Base-by-base conservation (phyloP, 2,329 filamentous ascomycete genomes). In the Colletotrichum liaoningense region DNA sequence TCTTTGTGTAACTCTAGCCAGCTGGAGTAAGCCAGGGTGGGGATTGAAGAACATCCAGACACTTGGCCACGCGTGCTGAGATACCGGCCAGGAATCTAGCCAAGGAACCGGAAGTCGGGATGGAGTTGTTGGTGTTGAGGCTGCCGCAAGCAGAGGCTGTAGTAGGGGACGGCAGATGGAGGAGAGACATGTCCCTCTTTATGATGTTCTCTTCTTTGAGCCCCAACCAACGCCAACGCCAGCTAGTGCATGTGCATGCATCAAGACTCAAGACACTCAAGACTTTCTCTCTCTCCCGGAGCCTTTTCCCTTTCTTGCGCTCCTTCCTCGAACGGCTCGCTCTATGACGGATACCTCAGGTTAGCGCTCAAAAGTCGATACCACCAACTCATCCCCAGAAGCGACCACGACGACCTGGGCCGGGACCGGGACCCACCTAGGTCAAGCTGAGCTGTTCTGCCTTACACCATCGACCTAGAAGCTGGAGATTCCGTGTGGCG, bases 141-240 rank as follows among this genome's bases (percentile, higher is more conserved):
- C n/a, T 59, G 2, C 70, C 60, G 70, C 66, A 73, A 69, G 28
- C 66, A 73, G 70, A 63, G 30, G 14, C 19, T 35, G 46, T 28
- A 30, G 35, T 56, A 68, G 46, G 54, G 46, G 26, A 65, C 33
- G 19, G 26, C 55, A 49, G 30, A 57, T 70, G 67, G 68, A 38
- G 71, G 63, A 58, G 62, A 66, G 60, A 62, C 46, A 46, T 19
- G 12, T 16, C 55, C 14, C 54, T 33, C 71, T 73, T 65, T 73
- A 65, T 70, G 42, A 49, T 19, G 42, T 49, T 9, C 19, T 49
- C 28, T 30, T 26, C 71, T 70, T 73, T 73, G 57, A 73, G 38
- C 46, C 26, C 28, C 55, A 46, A 62, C 38, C 55, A 60, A 60
- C 67, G 71, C 71, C 71, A 59, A 49, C 46, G 9, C 28, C 56